Evolutionary conservation across 83 land plant species (phyloP).

Genomic region (Picea abies): DNA sequence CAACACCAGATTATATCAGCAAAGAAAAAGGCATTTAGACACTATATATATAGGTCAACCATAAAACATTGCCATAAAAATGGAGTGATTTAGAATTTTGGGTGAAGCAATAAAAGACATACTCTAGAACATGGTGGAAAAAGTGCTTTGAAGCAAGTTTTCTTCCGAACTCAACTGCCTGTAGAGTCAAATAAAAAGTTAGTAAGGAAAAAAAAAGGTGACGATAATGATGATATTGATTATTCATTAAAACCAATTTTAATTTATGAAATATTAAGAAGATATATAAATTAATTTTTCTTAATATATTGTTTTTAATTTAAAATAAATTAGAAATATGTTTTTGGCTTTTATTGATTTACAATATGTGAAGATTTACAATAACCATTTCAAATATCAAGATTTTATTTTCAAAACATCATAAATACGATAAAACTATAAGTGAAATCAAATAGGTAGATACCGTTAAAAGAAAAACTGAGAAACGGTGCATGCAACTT

Average conservation of each 20-base stretch:
- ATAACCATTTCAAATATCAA: no score
- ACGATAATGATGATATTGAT: neutral
- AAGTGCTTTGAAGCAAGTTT: conserved; percentile 69
- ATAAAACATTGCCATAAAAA: neutral
- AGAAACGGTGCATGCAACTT: no score
- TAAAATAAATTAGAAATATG: neutral
- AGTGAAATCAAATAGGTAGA: no score
- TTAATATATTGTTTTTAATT: neutral
- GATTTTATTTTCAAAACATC: no score
- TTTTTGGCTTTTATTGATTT: neutral
- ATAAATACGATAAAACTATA: no score
- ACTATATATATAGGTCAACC: neutral
- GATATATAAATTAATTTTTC: no score
- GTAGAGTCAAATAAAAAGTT: neutral
- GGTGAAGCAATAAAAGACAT: conserved; percentile 23
- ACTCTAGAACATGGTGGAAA: conserved; percentile 74
- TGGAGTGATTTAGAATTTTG: neutral
- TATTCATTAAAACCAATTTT: neutral
- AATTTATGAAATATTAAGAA: neutral
- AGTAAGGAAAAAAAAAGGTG: neutral
- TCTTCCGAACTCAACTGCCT: conserved; percentile 78
- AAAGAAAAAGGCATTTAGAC: neutral
- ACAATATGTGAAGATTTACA: no score
- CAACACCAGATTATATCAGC: conserved; percentile 12
- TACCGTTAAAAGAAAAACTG: no score